Conservation (phyloP, 345 rosid genomes). For the Ceriops tagal region DNA sequence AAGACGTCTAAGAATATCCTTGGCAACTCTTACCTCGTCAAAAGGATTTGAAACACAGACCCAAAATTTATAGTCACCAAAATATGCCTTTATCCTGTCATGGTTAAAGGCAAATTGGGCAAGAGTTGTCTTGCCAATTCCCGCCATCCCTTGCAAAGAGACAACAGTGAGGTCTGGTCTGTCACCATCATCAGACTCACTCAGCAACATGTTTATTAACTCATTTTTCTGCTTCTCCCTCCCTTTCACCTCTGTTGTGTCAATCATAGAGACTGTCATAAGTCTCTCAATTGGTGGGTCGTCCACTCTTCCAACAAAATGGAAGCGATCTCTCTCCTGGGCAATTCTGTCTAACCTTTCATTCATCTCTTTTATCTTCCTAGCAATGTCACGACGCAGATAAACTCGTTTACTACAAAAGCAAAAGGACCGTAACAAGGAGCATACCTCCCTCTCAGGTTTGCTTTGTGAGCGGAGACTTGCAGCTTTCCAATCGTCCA, state of each 20-base stretch:
- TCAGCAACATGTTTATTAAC: neutral
- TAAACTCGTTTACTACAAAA: too few relatives aligned
- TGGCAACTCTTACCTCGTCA: neutral
- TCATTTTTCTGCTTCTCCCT: neutral
- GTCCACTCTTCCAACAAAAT: too few relatives aligned
- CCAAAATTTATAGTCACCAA: neutral
- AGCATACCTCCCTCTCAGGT: too few relatives aligned
- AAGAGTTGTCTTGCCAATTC: neutral
- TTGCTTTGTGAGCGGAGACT: too few relatives aligned
- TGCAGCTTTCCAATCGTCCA: too few relatives aligned
- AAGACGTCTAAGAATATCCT: too few relatives aligned
- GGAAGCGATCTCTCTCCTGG: too few relatives aligned
- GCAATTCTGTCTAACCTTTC: too few relatives aligned
- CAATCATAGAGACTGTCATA: neutral
- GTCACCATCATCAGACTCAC: neutral
- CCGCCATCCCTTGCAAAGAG: constrained; percentile 6
- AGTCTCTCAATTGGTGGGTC: too few relatives aligned
- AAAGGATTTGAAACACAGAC: constrained; percentile 3
- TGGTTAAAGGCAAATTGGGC: neutral
- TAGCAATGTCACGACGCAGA: too few relatives aligned
- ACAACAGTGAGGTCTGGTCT: neutral
- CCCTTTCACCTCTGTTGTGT: neutral
- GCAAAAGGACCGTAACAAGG: too few relatives aligned
- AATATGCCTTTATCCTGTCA: neutral
- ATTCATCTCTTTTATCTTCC: too few relatives aligned